Conservation (phyloP, 2,329 filamentous ascomycete species). For the Xylariomycetidae sp. region DNA sequence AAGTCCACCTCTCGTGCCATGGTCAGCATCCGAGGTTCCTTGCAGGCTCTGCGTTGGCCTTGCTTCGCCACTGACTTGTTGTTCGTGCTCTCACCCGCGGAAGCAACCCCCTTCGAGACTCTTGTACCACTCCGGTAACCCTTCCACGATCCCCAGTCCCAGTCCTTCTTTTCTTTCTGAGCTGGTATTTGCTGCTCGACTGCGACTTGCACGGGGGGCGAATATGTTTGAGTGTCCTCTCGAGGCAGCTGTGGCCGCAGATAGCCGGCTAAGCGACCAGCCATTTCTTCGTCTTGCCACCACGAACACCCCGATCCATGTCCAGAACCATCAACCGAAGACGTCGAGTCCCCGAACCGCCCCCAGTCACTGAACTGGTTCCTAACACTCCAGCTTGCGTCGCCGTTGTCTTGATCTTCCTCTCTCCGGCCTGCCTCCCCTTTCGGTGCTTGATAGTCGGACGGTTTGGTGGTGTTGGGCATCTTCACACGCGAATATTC, state of each 20-base stretch:
- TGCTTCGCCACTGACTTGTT: slow-evolving; percentile 4
- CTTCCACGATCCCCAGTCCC: slow-evolving; percentile 23
- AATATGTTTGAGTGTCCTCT: slow-evolving; percentile 5
- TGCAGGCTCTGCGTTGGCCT: slow-evolving; percentile 11
- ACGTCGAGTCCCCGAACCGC: slow-evolving; percentile 29
- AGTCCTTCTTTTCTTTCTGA: slow-evolving; percentile 28
- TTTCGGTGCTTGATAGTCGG: too few species aligned
- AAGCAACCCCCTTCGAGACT: slow-evolving; percentile 3
- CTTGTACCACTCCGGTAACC: slow-evolving; percentile 1
- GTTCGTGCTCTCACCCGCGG: background rate
- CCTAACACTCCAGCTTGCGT: slow-evolving; percentile 12
- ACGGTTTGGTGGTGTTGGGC: slow-evolving; percentile 3
- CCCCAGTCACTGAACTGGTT: slow-evolving; percentile 41
- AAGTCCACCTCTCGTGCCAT: slow-evolving; percentile 44
- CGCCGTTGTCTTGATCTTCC: slow-evolving; percentile 7
- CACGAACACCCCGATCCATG: slow-evolving; percentile 28
- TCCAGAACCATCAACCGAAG: background rate
- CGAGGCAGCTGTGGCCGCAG: slow-evolving; percentile 30
- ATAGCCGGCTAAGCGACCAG: slow-evolving; percentile 36
- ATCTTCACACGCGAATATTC: slow-evolving; percentile 15
- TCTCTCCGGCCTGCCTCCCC: too few species aligned
- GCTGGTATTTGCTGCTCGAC: slow-evolving; percentile 23
- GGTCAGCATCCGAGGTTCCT: slow-evolving; percentile 30
- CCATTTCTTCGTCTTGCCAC: slow-evolving; percentile 43
- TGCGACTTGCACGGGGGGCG: slow-evolving; percentile 21